Base-by-base conservation (phyloP, 2,329 filamentous ascomycete species). In the Sporothrix variecibatus region DNA sequence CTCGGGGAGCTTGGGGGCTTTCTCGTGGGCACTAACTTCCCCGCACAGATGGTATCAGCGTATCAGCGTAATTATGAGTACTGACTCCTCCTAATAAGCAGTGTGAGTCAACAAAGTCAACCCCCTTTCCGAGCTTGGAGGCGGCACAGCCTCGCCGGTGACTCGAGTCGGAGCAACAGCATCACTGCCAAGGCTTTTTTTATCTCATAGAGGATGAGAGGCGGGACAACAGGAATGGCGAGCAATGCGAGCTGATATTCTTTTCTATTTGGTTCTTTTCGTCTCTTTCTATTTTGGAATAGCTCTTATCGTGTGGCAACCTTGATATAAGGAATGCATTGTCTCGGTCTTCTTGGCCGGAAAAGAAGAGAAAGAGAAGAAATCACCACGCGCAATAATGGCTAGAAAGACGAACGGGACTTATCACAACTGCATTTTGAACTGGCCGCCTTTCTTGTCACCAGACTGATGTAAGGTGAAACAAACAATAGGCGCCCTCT, bases 121-220 rank as follows among this genome's bases (percentile, higher is more conserved):
- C 34, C 34, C 34, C 34, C 34, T 34, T 34, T 8, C 34, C 8
- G 4, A 8, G 20, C 43, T 34, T 34, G 8, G n/a, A 56, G 8
- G 51, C 46, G 65, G 65, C 65, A 69, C 28, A 53, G 65, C 65
- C 65, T 69, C 46, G 65, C 65, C 65, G 65, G 46, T 53, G 65
- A 69, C 65, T 69, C 65, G 65, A 69, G 23, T 26, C 17, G 7
- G 8, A 34, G 7, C 4, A 38, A 7, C n/a, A 28, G 1, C 38
- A 23, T 15, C 60, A 64, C 31, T 23, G 17, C 58, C 31, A 23
- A 64, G 58, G 31, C 58, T 64, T 49, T 34, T 34, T 26, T 58
- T 58, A 58, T 31, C 53, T 17, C 53, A 28, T 12, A 28, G 6
- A 7, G 15, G 15, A 40, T 43, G 34, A 34, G 28, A n/a, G n/a